Evolutionary conservation across 805 yeast species (phyloP).

Genomic region (Candida pseudofarinosa): DNA sequence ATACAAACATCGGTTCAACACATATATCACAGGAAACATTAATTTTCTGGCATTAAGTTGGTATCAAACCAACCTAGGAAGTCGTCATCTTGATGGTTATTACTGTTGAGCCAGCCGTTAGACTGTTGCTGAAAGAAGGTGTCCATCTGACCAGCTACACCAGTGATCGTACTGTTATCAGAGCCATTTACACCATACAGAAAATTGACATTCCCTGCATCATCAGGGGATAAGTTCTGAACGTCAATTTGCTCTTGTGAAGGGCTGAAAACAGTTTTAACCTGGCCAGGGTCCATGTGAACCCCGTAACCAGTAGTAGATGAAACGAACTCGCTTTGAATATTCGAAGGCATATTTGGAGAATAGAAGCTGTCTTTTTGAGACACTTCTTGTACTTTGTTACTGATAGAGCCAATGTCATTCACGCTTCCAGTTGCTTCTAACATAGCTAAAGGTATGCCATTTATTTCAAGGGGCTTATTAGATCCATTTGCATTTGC

Average conservation of each 20-base stretch:
- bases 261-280: neutral
- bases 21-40: neutral
- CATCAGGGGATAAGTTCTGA: neutral
- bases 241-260: neutral
- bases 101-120: constrained; percentile 77
- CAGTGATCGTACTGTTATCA: constrained; percentile 4
- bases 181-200: constrained; percentile 5
- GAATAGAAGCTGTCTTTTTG: neutral
- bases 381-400: neutral
- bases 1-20: neutral
- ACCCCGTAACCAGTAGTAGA: neutral
- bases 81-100: constrained; percentile 62
- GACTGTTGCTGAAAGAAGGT: constrained; percentile 77
- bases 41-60: constrained; percentile 33
- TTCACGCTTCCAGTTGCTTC: constrained; percentile 74
- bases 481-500: constrained; percentile 58
- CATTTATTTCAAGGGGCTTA: constrained; percentile 57
- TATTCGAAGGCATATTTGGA: neutral
- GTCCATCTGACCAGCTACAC: constrained; percentile 39
- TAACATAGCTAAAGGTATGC: constrained; percentile 66
- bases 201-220: constrained; percentile 4
- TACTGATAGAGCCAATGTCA: constrained; percentile 9
- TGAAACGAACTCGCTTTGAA: constrained; percentile 1
- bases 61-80: constrained; percentile 92
- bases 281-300: neutral